phyloP scores from a whole-genome alignment of 2,329 filamentous ascomycete genomes.

The Magnaporthales sp. region DNA sequence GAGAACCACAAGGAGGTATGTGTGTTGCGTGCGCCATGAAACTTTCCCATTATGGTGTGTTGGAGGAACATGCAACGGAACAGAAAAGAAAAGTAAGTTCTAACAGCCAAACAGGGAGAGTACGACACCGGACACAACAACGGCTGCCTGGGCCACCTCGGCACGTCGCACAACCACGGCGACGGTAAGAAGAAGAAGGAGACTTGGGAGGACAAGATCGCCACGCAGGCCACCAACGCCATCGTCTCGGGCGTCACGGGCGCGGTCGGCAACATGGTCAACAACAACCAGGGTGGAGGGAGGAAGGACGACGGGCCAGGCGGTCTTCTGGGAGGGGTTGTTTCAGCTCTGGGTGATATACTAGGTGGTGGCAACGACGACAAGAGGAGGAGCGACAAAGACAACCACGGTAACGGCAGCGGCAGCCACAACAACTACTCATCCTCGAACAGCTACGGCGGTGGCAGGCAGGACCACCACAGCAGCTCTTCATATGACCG shows the following conservation, averaged over 20 bases:
- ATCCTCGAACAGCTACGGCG: not conserved
- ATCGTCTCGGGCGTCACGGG: slow-evolving; percentile 2
- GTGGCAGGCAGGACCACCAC: not conserved
- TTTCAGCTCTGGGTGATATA: not conserved
- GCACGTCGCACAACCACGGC: not conserved
- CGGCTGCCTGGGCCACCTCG: slow-evolving; percentile 4
- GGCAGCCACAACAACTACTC: not conserved
- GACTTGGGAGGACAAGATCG: slow-evolving; percentile 4
- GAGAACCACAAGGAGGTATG: slow-evolving; percentile 4
- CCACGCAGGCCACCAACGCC: not conserved
- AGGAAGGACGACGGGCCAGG: not conserved
- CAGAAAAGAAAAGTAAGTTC: too few species aligned
- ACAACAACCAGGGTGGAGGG: not conserved
- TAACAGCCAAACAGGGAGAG: not conserved
- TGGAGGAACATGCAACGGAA: too few species aligned
- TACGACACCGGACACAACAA: slow-evolving; percentile 2
- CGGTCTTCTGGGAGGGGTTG: not conserved
- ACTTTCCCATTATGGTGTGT: too few species aligned
- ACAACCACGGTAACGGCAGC: not conserved
- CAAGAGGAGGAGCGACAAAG: not conserved
- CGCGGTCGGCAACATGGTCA: not conserved
- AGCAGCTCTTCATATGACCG: too few species aligned
- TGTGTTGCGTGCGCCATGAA: too few species aligned
- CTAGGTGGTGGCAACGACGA: not conserved
- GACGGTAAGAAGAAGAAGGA: slow-evolving; percentile 2